Base-by-base conservation (phyloP, 768 basidiomycete species). In the Vararia minispora region DNA sequence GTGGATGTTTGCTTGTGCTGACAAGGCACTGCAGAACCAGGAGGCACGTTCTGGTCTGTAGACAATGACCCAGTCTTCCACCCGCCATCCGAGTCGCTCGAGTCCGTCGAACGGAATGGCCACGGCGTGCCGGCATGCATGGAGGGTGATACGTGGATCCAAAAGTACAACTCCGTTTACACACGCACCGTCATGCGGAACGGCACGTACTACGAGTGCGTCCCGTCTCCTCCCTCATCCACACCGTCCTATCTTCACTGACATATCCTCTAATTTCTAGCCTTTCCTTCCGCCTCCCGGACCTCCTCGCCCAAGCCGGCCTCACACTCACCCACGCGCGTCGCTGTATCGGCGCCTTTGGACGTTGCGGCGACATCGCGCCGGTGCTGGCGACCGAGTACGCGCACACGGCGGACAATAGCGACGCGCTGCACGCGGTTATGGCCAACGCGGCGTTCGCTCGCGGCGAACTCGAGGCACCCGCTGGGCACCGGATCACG, bases 121-220 rank as follows among this genome's bases (percentile, higher is more conserved):
- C 40, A 44, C 20, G 42, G 44, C 40, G 5, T 50, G 21, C 21
- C 26, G 6, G 25, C 28, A n/a, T 37, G 29, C 26, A 26, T 50
- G 25, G 24, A 5, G 7, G 42, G 31, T 9, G 23, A 28, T 14
- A 31, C 24, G 11, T 46, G 45, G 48, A 5, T 46, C 5, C 24
- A 40, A 16, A 42, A 46, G 17, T 34, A 35, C 21, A 50, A 45
- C 27, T 43, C 38, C 16, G 36, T 50, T 22, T 50, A 41, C 29
- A 34, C 42, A 8, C 39, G 35, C 4, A 42, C 25, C 28, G 32
- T 35, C 13, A 4, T 46, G 6, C 16, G 40, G 17, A 42, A 42
- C 13, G 31, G 27, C 4, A 39, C 46, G 30, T 13, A 44, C 18
- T 25, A 33, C 9, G 45, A 43, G 48, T 50, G 35, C 27, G 33